Evolutionary conservation across 345 rosid genomes (phyloP).

Genomic region (Hibiscus syriacus): DNA sequence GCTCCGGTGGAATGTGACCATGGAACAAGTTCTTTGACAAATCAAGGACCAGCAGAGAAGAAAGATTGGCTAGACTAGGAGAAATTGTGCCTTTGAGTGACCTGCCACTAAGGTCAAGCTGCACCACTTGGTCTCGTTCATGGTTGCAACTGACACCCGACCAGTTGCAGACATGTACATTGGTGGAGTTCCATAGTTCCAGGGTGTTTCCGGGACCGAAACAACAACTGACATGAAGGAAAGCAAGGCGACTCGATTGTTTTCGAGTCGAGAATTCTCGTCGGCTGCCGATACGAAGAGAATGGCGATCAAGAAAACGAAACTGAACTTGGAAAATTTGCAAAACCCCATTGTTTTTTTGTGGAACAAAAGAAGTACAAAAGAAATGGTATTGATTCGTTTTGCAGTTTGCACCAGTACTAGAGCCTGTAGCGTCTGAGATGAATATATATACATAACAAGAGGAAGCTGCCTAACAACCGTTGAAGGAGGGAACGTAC

Average conservation of each 20-base stretch:
- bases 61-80: slow-evolving; percentile 48
- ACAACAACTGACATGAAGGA: slow-evolving; percentile 44
- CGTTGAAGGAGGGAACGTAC: slow-evolving; percentile 25
- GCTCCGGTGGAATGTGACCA: slow-evolving; percentile 57
- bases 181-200: slow-evolving; percentile 41
- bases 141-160: slow-evolving; percentile 58
- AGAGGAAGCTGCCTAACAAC: slow-evolving; percentile 37
- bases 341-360: slow-evolving; percentile 32
- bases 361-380: too few species aligned
- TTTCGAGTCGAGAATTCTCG: slow-evolving; percentile 9
- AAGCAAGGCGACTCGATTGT: slow-evolving; percentile 46
- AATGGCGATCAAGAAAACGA: slow-evolving; percentile 24
- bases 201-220: slow-evolving; percentile 45
- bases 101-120: slow-evolving; percentile 52
- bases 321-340: slow-evolving; percentile 23
- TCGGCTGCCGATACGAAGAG: slow-evolving; percentile 21
- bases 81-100: slow-evolving; percentile 64
- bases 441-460: background rate
- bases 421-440: background rate
- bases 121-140: slow-evolving; percentile 26
- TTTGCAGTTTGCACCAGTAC: background rate
- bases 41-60: slow-evolving; percentile 61
- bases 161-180: slow-evolving; percentile 67
- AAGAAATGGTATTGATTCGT: too few species aligned
- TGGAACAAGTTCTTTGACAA: slow-evolving; percentile 60